Evolutionary conservation across 768 basidiomycete genomes (phyloP), one percentile per base, ranked within the genome.

Genomic region (Tulasnella sp.): DNA sequence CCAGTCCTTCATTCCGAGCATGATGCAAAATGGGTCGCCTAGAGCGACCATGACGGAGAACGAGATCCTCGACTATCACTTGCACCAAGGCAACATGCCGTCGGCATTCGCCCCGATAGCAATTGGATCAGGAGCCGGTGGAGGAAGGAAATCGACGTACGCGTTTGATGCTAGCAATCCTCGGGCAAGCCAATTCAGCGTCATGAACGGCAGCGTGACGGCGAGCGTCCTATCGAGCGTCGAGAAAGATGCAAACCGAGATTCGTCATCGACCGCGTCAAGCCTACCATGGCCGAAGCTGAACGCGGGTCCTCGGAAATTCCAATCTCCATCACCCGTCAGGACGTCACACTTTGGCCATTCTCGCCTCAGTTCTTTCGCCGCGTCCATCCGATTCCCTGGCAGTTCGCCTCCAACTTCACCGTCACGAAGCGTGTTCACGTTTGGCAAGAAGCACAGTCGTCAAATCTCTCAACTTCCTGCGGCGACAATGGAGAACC

Each of bases 11-110:
- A 39, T 77, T 44, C 69, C 77, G 7, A 40, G 39, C 26, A 57
- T 48, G 35, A 77, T 69, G 57, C 37, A 48, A 35, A n/a, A 76
- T 32, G 46, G 55, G 48, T 61, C 51, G 23, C 48, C 48, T 35
- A 2, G 51, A 23, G 55, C 51, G 39, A 76, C 75, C 7, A 76
- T 70, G 77, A 70, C 77, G 13, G 77, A 70, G 40, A 48, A 77
- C 40, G 77, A 77, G 35, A 46, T 77, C 42, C 26, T 77, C 77
- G 70, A 77, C 35, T 77, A 77, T 51, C 77, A 77, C 77, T 18
- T 71, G 29, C 26, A 46, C 35, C 39, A 77, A 71, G 77, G 77
- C 13, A 77, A 32, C 4, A 71, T 77, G 70, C 77, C 77, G 0
- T 40, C 70, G 32, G 69, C 77, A 16, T 77, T 77, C 69, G 77